These are phyloP conservation scores for Taiozyma sp. DNA, from an alignment of 1,139 yeast genomes.

Conservation along the genomic window DNA sequence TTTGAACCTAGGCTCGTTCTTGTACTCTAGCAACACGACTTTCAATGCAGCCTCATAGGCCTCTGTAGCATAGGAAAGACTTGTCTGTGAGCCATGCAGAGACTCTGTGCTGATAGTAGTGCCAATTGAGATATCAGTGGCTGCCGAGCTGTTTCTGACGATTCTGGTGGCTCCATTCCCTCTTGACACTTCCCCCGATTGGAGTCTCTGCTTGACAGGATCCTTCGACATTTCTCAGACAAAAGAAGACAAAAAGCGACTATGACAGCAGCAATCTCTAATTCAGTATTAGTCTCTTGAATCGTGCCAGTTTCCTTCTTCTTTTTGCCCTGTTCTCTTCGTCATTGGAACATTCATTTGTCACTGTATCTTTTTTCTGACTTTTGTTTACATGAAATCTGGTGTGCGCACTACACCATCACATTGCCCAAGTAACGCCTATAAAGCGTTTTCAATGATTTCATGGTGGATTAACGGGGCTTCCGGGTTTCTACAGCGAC, in stretches of 20 bases:
- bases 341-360: not conserved
- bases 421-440: not conserved
- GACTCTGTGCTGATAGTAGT: slow-evolving; percentile 15
- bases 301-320: not conserved
- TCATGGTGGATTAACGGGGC: not conserved
- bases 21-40: slow-evolving; percentile 48
- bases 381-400: not conserved
- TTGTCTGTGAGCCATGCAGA: not conserved
- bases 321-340: not conserved
- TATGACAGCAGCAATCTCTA: not conserved
- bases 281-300: not conserved
- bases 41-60: slow-evolving; percentile 41
- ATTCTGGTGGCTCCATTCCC: slow-evolving; percentile 3
- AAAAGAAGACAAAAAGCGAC: not conserved
- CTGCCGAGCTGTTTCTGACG: slow-evolving; percentile 11
- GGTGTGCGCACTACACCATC: not conserved
- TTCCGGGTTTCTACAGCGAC: not conserved
- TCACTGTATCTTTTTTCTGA: not conserved
- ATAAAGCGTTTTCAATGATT: not conserved
- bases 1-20: slow-evolving; percentile 54
- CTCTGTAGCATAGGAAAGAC: slow-evolving; percentile 2
- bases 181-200: not conserved
- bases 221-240: not conserved
- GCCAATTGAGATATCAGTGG: slow-evolving; percentile 11
- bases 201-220: not conserved